Evolutionary conservation across 345 rosid genomes (phyloP), one percentile per base, ranked within the genome.

Genomic region (Isatis tinctoria): DNA sequence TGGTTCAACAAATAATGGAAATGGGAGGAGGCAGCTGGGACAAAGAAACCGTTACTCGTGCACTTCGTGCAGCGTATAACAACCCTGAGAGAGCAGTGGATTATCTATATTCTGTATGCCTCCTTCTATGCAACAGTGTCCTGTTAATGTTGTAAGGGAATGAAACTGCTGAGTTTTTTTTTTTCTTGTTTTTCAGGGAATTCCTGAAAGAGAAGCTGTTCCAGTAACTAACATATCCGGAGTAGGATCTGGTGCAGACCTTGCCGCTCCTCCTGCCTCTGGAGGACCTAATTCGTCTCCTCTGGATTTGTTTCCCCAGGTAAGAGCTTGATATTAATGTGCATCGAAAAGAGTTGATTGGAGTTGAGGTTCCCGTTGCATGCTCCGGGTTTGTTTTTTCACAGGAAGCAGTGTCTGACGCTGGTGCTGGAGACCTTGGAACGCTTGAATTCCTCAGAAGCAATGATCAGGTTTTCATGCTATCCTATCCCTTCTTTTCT

Each of bases 51-150:
- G 98, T 95, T 78, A 73, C 82, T 54, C 89, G 94, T 47, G 99
- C 99, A 57, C 97, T 95, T 79, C 93, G 92, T 79, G 99, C 99
- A 33, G 97, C 99, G 56, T 95, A 90, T 79, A 92, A 92, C 80
- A 95, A 95, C 70, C 97, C 97, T 18, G 99, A 95, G 87, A 81
- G 99, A 69, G 99, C 99, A 22, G 96, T 95, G 72, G 99, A 95
- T 81, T 95, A 95, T 79, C 74, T 95, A 35, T 95, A 92, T 73
- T 85, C 97, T 60, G 99, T 95, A 87, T 63, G 86, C 64, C 67
- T 24, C 22, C 45, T 60, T 41, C 35, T 47, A 60, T 49, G 43
- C 32, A 35, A 41, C 54, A 58, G 12, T 43, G 52, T 56, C 30
- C 45, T 61, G 33, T 51, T 37, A 45, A 35, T 43, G 4, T 56